These are phyloP conservation scores for Thoreauomyces humboldtii DNA, from an alignment of 192 early-diverging fungal genomes.

Conservation along the genomic window DNA sequence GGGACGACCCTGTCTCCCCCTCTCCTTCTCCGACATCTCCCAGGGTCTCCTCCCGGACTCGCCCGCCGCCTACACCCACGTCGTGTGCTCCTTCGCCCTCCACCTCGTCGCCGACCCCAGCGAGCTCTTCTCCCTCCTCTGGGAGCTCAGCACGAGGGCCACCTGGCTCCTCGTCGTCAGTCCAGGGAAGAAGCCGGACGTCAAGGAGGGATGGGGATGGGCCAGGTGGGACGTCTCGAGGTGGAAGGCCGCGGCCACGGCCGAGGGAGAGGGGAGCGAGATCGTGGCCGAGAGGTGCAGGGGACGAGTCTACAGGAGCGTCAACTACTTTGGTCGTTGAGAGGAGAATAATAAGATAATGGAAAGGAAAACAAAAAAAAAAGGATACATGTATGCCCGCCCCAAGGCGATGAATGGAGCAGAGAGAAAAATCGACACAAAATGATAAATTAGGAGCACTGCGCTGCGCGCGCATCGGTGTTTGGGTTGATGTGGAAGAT, in stretches of 20 bases:
- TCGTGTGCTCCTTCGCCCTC: slow-evolving; percentile 22
- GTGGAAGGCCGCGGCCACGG: background rate
- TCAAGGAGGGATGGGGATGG: slow-evolving; percentile 30
- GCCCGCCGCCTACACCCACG: background rate
- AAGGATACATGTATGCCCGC: no score
- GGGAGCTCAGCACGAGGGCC: slow-evolving; percentile 15
- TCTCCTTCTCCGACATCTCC: slow-evolving; percentile 24
- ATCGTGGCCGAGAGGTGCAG: slow-evolving; percentile 2
- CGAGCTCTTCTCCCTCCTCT: slow-evolving; percentile 18
- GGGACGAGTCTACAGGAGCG: slow-evolving; percentile 7
- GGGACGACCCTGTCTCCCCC: slow-evolving; percentile 6
- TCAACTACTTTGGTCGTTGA: slow-evolving; percentile 17
- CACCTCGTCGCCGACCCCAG: slow-evolving; percentile 11
- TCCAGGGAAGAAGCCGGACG: slow-evolving; percentile 22
- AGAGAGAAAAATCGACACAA: no score
- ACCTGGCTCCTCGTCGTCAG: slow-evolving; percentile 17
- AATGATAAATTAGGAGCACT: no score
- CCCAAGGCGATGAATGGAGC: no score
- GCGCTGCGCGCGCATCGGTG: no score
- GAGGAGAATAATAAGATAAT: no score
- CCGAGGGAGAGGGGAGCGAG: background rate
- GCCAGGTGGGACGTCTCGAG: slow-evolving; percentile 5
- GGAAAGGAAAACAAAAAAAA: no score
- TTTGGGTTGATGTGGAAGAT: no score
- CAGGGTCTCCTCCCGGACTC: slow-evolving; percentile 6